A percentile compares a stretch with the other conserved stretches of the same genome.
phyloP scores from a whole-genome alignment of 495 filamentous ascomycete genomes.

The Penicillium bialowiezense region DNA sequence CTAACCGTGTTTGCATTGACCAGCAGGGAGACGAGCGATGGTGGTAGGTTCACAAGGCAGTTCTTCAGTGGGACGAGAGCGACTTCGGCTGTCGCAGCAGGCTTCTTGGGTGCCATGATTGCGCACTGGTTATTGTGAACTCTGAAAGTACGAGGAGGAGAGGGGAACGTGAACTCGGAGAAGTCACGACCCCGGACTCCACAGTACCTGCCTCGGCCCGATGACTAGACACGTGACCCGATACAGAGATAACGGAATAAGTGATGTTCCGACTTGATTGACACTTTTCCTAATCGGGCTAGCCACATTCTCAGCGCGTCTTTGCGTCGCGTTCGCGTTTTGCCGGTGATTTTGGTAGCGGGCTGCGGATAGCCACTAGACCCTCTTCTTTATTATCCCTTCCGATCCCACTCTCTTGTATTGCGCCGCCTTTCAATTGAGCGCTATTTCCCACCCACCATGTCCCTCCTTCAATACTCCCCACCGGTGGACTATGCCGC shows the following conservation, averaged over 20 bases:
- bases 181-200: slow-evolving; percentile 30
- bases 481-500: slow-evolving; percentile 79
- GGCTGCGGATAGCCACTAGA: slow-evolving; percentile 12
- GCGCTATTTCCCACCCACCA: slow-evolving; percentile 34
- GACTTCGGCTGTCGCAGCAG: slow-evolving; percentile 70
- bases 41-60: slow-evolving; percentile 89
- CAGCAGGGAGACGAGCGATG: slow-evolving; percentile 77
- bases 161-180: slow-evolving; percentile 17
- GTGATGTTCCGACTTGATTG: slow-evolving; percentile 28
- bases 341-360: slow-evolving; percentile 8
- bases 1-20: slow-evolving; percentile 85
- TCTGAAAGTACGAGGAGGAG: slow-evolving; percentile 8
- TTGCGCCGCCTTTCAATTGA: slow-evolving; percentile 23
- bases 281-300: slow-evolving; percentile 9
- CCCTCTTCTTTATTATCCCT: slow-evolving; percentile 9
- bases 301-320: slow-evolving; percentile 16
- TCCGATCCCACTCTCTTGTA: slow-evolving; percentile 23
- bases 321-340: slow-evolving; percentile 31
- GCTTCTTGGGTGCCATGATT: slow-evolving; percentile 65
- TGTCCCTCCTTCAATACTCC: slow-evolving; percentile 76
- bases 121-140: slow-evolving; percentile 14
- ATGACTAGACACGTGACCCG: slow-evolving; percentile 2
- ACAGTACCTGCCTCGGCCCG: slow-evolving; percentile 11
- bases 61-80: slow-evolving; percentile 82
- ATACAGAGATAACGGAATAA: slow-evolving; percentile 25